Evolutionary conservation across 2,329 filamentous ascomycete species (phyloP), one percentile per base, ranked within the genome.

Genomic region (Trichophyton rubrum): DNA sequence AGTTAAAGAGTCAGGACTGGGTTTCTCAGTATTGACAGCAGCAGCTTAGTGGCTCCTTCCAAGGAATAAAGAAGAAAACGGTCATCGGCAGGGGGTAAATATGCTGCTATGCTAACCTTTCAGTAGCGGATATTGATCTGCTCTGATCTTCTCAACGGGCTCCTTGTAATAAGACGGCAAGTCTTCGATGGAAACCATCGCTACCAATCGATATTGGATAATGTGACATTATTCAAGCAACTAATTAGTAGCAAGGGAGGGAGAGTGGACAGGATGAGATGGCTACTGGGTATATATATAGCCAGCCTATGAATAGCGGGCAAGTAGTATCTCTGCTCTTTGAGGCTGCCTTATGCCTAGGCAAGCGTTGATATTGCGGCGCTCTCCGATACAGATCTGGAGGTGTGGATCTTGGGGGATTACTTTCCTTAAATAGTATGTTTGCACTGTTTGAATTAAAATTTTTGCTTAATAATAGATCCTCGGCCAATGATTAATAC

Each of bases 101-200:
- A 43, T 6, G 17, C 3, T 6, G 11, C 3, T 17, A 22, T 41
- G 24, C 64, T 15, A 64, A 75, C 74, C 71, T 66, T 70, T 72
- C 27, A 78, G 68, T 35, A 70, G 64, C 20, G 79, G 79, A 68
- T 80, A 81, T 64, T 82, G 76, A 20, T 66, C 66, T 27, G 70
- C 68, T 56, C 79, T 73, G 64, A 81, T 78, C 3, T 68, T 64
- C 59, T 79, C 76, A 60, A 81, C 73, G 60, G 78, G 73, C n/a
- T 69, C 69, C 51, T 17, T n/a, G n/a, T 55, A 55, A 38, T 55
- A 20, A 15, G 30, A 55, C 1, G 51, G 51, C 2, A 5, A 33
- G 8, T n/a, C 51, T 35, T 55, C 51, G 24, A 33, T 35, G 27
- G 51, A 33, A 17, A 27, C 49, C 51, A 55, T 55, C 51, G 33